Evolutionary conservation across 1,284 basidiomycete genomes (phyloP).

Genomic region (Trichosporon sp.): DNA sequence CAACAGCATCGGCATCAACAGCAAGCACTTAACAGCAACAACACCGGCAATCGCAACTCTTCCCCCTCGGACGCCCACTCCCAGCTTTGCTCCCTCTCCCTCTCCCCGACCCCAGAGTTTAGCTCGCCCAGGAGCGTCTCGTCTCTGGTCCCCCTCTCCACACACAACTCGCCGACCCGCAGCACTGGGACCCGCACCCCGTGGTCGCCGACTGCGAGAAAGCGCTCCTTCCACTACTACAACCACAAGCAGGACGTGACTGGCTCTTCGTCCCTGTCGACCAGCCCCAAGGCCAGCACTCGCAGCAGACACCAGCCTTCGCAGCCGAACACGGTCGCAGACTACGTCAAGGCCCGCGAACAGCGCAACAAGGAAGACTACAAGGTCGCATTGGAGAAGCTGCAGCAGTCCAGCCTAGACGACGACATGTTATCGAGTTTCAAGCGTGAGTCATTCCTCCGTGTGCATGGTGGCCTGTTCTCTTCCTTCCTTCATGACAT

Average conservation of each 20-base stretch:
- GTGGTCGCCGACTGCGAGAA: neutral
- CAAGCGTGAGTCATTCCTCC: conserved; percentile 48
- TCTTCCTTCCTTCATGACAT: too few relatives aligned
- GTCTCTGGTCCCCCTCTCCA: neutral
- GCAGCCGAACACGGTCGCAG: neutral
- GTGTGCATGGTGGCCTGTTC: too few relatives aligned
- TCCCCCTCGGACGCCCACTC: neutral
- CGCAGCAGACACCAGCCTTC: neutral
- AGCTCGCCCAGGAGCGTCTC: neutral
- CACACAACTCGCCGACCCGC: neutral
- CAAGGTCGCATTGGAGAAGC: conserved; percentile 23
- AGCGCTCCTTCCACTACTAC: neutral
- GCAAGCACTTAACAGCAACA: neutral
- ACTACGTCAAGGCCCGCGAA: neutral
- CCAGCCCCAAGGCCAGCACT: neutral
- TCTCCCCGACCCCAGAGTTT: neutral
- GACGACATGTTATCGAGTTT: conserved; percentile 45
- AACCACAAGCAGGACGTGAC: neutral
- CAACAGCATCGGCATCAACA: neutral
- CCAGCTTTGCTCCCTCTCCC: neutral
- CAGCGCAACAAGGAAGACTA: conserved; percentile 16
- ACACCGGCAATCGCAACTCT: neutral
- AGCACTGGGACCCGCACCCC: neutral
- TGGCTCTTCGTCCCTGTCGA: neutral
- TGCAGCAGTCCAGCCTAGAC: conserved; percentile 29